Conservation (phyloP, 495 filamentous ascomycete species). For the Cryomyces minteri region DNA sequence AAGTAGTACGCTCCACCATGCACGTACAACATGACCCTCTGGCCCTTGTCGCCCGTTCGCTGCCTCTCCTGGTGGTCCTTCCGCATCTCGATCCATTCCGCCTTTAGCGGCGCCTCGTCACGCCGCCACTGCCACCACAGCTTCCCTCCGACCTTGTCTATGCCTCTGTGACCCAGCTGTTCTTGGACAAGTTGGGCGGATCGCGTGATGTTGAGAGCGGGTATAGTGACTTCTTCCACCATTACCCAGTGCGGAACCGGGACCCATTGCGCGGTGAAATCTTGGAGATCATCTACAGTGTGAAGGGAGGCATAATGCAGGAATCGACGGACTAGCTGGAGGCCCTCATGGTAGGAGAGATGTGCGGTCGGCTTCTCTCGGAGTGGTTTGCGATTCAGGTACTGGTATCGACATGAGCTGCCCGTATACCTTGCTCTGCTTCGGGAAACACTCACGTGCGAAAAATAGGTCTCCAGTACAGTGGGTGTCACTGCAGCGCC, state of each 20-base stretch:
- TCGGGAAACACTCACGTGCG: conserved; percentile 38
- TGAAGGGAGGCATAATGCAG: conserved; percentile 66
- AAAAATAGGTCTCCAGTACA: conserved; percentile 57
- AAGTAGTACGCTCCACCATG: conserved; percentile 80
- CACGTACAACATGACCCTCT: conserved; percentile 80
- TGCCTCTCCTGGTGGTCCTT: conserved; percentile 57
- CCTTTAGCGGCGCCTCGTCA: conserved; percentile 40
- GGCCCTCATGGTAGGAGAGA: conserved; percentile 85
- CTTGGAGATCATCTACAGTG: conserved; percentile 80
- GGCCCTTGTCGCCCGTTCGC: conserved; percentile 32
- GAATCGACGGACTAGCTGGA: conserved; percentile 75
- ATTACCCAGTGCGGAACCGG: conserved; percentile 79
- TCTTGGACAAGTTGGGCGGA: conserved; percentile 43
- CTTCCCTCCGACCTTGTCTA: conserved; percentile 57
- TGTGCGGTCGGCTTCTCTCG: conserved; percentile 66
- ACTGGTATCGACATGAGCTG: conserved; percentile 28
- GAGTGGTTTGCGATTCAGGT: conserved; percentile 56
- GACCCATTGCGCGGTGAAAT: conserved; percentile 78
- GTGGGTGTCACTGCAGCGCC: conserved; percentile 59
- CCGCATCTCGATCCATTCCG: conserved; percentile 94
- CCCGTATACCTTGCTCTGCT: no score
- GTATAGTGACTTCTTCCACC: conserved; percentile 52
- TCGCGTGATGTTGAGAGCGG: conserved; percentile 34
- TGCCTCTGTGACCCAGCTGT: conserved; percentile 58
- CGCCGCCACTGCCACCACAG: conserved; percentile 92